These are phyloP conservation scores for Talaromyces sp. DNA, from an alignment of 2,329 filamentous ascomycete species.

Conservation along the genomic window DNA sequence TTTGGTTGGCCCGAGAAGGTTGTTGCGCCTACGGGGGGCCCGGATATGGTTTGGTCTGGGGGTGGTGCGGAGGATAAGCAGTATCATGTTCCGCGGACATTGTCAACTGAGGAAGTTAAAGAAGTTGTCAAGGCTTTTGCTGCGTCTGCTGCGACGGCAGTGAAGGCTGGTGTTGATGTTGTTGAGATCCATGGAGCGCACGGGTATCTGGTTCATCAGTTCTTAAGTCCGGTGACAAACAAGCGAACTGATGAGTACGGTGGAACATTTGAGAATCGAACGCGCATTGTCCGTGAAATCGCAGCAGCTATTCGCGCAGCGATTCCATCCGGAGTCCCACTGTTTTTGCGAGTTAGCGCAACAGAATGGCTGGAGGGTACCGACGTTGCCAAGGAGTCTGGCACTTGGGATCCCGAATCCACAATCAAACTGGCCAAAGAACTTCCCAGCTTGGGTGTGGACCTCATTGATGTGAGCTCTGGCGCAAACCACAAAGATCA, in stretches of 20 bases:
- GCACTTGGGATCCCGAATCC: slow-evolving; percentile 42
- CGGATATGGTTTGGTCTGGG: slow-evolving; percentile 58
- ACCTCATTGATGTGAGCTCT: slow-evolving; percentile 48
- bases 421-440: slow-evolving; percentile 42
- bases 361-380: slow-evolving; percentile 68
- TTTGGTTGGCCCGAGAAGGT: slow-evolving; percentile 57
- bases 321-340: slow-evolving; percentile 66
- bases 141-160: slow-evolving; percentile 56
- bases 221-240: slow-evolving; percentile 69
- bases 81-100: slow-evolving; percentile 63
- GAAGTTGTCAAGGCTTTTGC: slow-evolving; percentile 61
- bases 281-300: slow-evolving; percentile 65
- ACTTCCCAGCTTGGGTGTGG: slow-evolving; percentile 43
- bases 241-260: slow-evolving; percentile 58
- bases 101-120: slow-evolving; percentile 67
- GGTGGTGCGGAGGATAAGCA: slow-evolving; percentile 47
- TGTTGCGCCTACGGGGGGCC: slow-evolving; percentile 33
- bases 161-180: slow-evolving; percentile 70
- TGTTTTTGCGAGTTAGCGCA: slow-evolving; percentile 69
- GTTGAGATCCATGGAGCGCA: slow-evolving; percentile 79
- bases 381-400: slow-evolving; percentile 24
- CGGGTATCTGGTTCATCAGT: slow-evolving; percentile 70
- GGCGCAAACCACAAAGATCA: slow-evolving; percentile 49
- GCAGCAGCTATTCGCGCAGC: slow-evolving; percentile 38
- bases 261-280: slow-evolving; percentile 60